These are phyloP conservation scores for Aechmea fasciata DNA, from an alignment of 176 grass and related monocot species.

Conservation along the genomic window DNA sequence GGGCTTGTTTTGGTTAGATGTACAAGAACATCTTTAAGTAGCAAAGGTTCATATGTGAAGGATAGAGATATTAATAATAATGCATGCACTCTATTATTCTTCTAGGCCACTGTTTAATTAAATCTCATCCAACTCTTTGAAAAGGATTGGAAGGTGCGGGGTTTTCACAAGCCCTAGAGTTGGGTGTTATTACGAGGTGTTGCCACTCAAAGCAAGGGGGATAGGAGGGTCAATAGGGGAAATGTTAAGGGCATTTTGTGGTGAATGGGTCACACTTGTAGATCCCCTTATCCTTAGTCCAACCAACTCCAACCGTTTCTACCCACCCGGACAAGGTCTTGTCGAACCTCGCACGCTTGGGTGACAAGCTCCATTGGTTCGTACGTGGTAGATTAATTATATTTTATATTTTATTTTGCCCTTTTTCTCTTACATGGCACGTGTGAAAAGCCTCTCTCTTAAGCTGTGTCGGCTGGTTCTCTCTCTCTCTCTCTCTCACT, in stretches of 20 bases:
- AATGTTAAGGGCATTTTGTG: not conserved
- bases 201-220: not conserved
- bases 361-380: not conserved
- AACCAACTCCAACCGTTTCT: constrained; percentile 38
- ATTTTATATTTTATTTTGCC: too few relatives aligned
- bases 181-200: not conserved
- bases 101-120: not conserved
- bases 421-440: too few relatives aligned
- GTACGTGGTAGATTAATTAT: not conserved
- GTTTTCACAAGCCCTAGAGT: not conserved
- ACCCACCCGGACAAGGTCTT: constrained; percentile 4
- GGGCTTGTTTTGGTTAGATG: not conserved
- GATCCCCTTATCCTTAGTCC: constrained; percentile 20
- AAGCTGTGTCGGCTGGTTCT: too few relatives aligned
- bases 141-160: not conserved
- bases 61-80: not conserved
- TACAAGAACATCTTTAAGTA: not conserved
- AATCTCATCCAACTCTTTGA: constrained; percentile 14
- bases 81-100: not conserved
- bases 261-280: not conserved
- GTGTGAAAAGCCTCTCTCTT: too few relatives aligned
- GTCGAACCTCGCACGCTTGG: too few relatives aligned
- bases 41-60: not conserved
- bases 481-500: too few relatives aligned
- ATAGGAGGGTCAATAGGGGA: not conserved